Evolutionary conservation across 805 yeast genomes (phyloP), one percentile per base, ranked within the genome.

Genomic region (Barnettozyma pratensis): DNA sequence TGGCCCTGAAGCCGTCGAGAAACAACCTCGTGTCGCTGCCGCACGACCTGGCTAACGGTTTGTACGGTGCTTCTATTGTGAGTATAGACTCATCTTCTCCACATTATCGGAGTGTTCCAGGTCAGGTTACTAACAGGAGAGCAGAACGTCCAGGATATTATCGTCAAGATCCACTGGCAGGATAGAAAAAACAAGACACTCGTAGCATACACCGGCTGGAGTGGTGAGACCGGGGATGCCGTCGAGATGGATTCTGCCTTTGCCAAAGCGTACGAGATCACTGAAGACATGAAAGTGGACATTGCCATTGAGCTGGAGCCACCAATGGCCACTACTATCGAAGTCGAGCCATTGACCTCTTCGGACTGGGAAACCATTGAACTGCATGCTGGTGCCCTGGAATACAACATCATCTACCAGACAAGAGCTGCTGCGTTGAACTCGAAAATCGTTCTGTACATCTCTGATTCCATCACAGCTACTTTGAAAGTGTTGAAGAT

Each of bases 321-420:
- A 1, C 78, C 75, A n/a, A 73, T 66, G 38, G 80, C 89, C 1
- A 69, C 73, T 6, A 78, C 81, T 4, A 81, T 91, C 3, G 81
- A 79, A 58, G 73, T 92, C 40, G 96, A 87, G 58, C 98, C 98
- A 0, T 66, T 77, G 19, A 74, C 87, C 0, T 65, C 82, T 2
- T 75, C 84, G 5, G 99, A 92, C 61, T 92, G 97, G 97, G 97
- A 91, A 55, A 69, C 87, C 29, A 86, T 90, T 3, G 96, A 91
- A 60, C 65, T 85, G 3, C 87, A 92, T 64, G 92, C 96, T 2
- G 80, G 76, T 30, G 77, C 74, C 39, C 75, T 92, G 28, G 97
- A 92, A 61, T 79, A 81, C 41, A 78, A 79, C 53, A 74, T 91
- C 56, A 68, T 92, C 35, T 79, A 83, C 47, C 97, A 92, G 62